Conservation (phyloP, 768 basidiomycete genomes). For the Galerina marginata region DNA sequence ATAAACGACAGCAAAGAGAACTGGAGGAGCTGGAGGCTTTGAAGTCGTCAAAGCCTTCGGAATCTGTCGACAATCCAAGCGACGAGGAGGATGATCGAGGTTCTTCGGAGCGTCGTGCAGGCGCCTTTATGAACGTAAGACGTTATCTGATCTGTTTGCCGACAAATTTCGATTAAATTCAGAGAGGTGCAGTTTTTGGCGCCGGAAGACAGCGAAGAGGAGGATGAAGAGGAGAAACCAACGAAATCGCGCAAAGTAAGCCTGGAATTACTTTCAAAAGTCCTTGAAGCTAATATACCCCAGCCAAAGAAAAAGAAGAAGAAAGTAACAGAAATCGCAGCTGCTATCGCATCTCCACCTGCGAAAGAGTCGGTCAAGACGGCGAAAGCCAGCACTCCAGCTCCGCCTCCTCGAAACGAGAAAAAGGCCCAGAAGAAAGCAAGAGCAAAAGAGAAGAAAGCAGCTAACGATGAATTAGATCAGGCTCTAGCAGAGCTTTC, state of each 20-base stretch:
- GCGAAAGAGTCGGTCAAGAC: slow-evolving; percentile 11
- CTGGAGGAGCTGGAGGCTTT: slow-evolving; percentile 74
- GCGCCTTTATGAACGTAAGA: slow-evolving; percentile 54
- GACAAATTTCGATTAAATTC: slow-evolving; percentile 10
- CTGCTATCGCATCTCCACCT: background rate
- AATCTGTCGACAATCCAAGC: slow-evolving; percentile 33
- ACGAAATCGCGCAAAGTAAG: slow-evolving; percentile 46
- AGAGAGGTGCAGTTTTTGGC: slow-evolving; percentile 44
- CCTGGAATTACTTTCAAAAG: background rate
- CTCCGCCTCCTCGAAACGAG: slow-evolving; percentile 42
- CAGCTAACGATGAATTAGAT: slow-evolving; percentile 80
- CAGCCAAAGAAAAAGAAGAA: slow-evolving; percentile 52
- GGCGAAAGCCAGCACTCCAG: slow-evolving; percentile 14
- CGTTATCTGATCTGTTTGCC: slow-evolving; percentile 2
- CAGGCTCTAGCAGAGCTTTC: slow-evolving; percentile 85
- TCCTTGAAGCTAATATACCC: background rate
- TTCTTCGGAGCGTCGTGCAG: slow-evolving; percentile 17
- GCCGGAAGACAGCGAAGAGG: slow-evolving; percentile 32
- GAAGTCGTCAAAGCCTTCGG: slow-evolving; percentile 33
- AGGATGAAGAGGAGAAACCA: slow-evolving; percentile 32
- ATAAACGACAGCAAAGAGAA: slow-evolving; percentile 87
- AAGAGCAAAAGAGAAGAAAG: slow-evolving; percentile 69
- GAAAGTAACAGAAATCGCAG: slow-evolving; percentile 25
- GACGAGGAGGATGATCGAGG: slow-evolving; percentile 36
- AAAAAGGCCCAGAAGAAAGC: slow-evolving; percentile 69